Evolutionary conservation across 805 yeast genomes (phyloP).

Genomic region (Limtongozyma cylindracea): DNA sequence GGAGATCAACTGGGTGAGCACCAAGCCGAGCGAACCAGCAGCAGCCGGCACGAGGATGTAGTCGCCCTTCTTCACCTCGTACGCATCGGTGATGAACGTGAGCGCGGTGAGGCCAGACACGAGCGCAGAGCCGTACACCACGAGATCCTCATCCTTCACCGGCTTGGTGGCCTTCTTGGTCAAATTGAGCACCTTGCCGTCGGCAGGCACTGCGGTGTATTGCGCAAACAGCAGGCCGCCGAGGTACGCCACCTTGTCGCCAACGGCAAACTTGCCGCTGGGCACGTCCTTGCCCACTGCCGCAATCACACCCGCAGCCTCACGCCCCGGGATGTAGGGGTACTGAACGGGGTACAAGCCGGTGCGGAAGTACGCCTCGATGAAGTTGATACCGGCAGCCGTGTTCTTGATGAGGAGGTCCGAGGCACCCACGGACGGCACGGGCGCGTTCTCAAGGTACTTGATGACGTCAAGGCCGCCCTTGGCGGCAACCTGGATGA

Average conservation of each 20-base stretch:
- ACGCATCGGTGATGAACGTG: conserved; percentile 41
- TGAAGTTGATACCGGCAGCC: conserved; percentile 62
- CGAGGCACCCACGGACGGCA: too few relatives aligned
- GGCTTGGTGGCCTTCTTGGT: conserved; percentile 7
- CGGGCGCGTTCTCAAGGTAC: too few relatives aligned
- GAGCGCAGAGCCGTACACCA: conserved; percentile 31
- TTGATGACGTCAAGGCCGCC: too few relatives aligned
- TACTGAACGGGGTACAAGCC: conserved; percentile 38
- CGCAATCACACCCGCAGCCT: conserved; percentile 46
- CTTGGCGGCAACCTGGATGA: too few relatives aligned
- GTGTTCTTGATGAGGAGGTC: conserved; percentile 51
- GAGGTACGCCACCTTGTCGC: conserved; percentile 45
- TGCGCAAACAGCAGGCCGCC: conserved; percentile 39
- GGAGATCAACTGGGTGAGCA: conserved; percentile 38
- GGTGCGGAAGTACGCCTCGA: conserved; percentile 60
- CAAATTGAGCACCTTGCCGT: too few relatives aligned
- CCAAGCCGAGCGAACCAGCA: conserved; percentile 82
- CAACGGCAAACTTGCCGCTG: conserved; percentile 34
- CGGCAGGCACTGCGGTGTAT: conserved; percentile 24
- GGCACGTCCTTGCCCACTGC: conserved; percentile 32
- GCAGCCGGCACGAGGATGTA: conserved; percentile 69
- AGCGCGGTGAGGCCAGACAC: conserved; percentile 65
- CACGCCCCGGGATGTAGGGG: conserved; percentile 53
- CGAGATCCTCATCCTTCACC: conserved; percentile 19
- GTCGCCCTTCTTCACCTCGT: conserved; percentile 44